Conservation (phyloP, 2,329 filamentous ascomycete genomes). For the Karstenula rhodostoma region DNA sequence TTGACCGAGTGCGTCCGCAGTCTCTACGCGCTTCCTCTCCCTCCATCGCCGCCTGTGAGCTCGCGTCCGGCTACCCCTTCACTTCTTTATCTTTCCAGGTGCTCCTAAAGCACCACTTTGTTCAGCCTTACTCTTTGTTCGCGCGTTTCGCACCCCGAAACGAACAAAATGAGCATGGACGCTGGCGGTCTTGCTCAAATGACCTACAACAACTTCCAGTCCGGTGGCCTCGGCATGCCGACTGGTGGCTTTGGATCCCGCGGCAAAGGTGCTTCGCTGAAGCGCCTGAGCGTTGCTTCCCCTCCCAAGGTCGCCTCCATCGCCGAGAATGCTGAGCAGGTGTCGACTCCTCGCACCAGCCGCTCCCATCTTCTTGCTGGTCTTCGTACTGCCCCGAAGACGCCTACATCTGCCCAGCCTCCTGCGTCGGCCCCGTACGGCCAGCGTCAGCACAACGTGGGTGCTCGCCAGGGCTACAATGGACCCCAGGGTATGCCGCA, state of each 20-base stretch:
- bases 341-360: constrained; percentile 88
- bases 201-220: constrained; percentile 79
- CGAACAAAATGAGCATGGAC: constrained; percentile 72
- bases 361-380: constrained; percentile 94
- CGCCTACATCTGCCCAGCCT: constrained; percentile 69
- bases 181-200: constrained; percentile 99
- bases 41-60: constrained; percentile 28
- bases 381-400: constrained; percentile 92
- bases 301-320: constrained; percentile 72
- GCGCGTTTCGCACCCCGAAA: constrained; percentile 29
- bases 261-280: constrained; percentile 84
- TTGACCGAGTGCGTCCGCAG: constrained; percentile 18
- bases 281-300: constrained; percentile 83
- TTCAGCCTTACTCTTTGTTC: constrained; percentile 43
- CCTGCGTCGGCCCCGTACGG: constrained; percentile 70
- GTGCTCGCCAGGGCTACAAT: constrained; percentile 51
- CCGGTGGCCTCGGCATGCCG: constrained; percentile 75
- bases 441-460: constrained; percentile 60
- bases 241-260: constrained; percentile 85
- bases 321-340: constrained; percentile 71
- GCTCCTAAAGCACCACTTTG: constrained; percentile 37
- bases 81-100: constrained; percentile 44
- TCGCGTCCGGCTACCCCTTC: constrained; percentile 32
- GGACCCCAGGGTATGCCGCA: constrained; percentile 60
- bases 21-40: constrained; percentile 30